A percentile compares a stretch with the other conserved stretches of the same genome.
Conservation (phyloP, 371 early-diverging fungal genomes). For the Actinomortierella ambigua region DNA sequence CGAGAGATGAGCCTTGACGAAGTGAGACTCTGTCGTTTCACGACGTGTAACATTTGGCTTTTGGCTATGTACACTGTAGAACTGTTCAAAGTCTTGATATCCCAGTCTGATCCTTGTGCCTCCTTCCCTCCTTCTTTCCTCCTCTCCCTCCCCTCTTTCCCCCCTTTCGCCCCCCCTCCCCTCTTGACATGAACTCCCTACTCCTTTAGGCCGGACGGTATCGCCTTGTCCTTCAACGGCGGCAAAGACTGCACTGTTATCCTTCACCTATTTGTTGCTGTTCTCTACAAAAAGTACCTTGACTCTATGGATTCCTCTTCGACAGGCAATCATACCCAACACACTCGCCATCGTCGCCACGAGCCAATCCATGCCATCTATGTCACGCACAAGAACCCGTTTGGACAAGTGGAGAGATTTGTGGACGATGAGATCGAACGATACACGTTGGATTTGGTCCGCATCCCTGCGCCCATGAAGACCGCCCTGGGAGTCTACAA, state of each 20-base stretch:
- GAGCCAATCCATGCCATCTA: slow-evolving; percentile 64
- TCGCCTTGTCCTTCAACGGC: slow-evolving; percentile 92
- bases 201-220: slow-evolving; percentile 50
- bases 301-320: background rate
- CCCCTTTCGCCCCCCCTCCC: slow-evolving; percentile 1
- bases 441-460: slow-evolving; percentile 71
- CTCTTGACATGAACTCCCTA: slow-evolving; percentile 3
- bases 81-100: no score
- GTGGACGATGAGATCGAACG: slow-evolving; percentile 68
- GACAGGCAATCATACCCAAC: slow-evolving; percentile 30
- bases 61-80: no score
- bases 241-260: slow-evolving; percentile 98
- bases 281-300: slow-evolving; percentile 46
- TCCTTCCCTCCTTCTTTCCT: slow-evolving; percentile 1
- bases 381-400: slow-evolving; percentile 77
- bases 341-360: background rate
- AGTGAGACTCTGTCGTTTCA: slow-evolving; percentile 8
- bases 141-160: background rate
- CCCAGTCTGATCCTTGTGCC: background rate
- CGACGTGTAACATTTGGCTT: background rate
- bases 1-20: background rate
- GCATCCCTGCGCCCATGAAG: slow-evolving; percentile 81
- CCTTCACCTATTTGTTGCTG: slow-evolving; percentile 80
- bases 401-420: slow-evolving; percentile 89
- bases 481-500: slow-evolving; percentile 73